Evolutionary conservation across 1,284 basidiomycete genomes (phyloP), one percentile per base, ranked within the genome.

Genomic region (Cystobasidium pallidum): DNA sequence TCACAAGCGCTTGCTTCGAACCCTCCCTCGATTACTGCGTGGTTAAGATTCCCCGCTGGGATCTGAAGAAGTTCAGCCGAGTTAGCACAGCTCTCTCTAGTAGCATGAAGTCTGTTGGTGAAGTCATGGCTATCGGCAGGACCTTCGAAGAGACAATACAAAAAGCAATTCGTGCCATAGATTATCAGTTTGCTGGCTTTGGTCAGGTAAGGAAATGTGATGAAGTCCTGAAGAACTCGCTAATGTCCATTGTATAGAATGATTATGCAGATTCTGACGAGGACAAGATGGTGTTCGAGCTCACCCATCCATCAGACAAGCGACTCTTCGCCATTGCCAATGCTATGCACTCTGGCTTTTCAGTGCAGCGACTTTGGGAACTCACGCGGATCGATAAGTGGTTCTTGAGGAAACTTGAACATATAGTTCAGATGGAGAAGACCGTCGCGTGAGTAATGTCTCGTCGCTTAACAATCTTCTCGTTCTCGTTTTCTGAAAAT

Each of bases 91-190:
- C 91, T 57, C 84, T 97, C 63, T 92, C 91, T 80, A 92, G 90
- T 77, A 92, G 91, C 81, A 97, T 99, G 95, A 99, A 99, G 87
- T 93, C 91, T 79, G 96, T 99, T 6, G 95, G 95, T 70, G 95
- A 99, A 82, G 95, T 99, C 71, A 99, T 99, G 96, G 92, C 91
- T 75, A 98, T 99, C 76, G 96, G 95, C 28, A 86, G 95, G 77
- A 96, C 93, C 13, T 99, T 99, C 78, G 95, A 98, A 82, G 95
- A 99, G 84, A 94, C 92, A 0, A 90, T 98, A 75, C 95, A 99
- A 82, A 98, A 98, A 84, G 95, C 95, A 1, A 97, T 99, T 75
- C 86, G 95, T 47, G 89, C 92, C 19, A 96, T 99, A 79, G 95
- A 99, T 80, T 94, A 95, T 80, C 89, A 89, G 76, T 97, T 97